Evolutionary conservation across 164 flowering plant genomes (phyloP), one percentile per base, ranked within the genome.

Genomic region (Berberis thunbergii): DNA sequence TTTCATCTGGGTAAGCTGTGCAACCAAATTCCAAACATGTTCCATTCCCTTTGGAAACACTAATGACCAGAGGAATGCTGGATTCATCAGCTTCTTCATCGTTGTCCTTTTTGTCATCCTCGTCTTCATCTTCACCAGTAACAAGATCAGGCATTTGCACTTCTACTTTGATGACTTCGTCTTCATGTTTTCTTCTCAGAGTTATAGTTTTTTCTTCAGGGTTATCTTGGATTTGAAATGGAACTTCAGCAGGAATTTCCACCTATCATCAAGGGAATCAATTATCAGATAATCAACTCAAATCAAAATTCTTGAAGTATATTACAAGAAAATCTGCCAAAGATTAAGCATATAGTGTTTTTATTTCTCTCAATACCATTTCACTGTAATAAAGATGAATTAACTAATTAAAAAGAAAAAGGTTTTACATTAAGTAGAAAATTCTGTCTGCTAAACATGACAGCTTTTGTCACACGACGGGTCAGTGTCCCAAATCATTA

Each of bases 81-180:
- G 81, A 76, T 45, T 75, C 73, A 63, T 9, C 61, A 1, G 64
- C 63, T 41, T 67, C 76, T 41, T 73, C 85, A 45, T 38, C 39
- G 11, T 75, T 75, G 53, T 64, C 81, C 49, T 75, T 72, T 2
- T 71, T 65, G 3, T 75, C 79, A 45, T 63, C 74, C 1, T 75
- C 75, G 6, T 68, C 79, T 7, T 74, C 81, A 2, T 67, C 72
- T 0, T 71, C 79, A 7, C 77, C 81, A 41, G 82, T 87, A 10
- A 83, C 83, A 68, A 86, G 82, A 74, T 74, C 74, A 54, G 96
- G 86, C 88, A 84, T 85, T 68, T 84, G 77, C 71, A 94, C 99
- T 65, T 80, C 91, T 54, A 91, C 89, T 46, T 62, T 76, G 52
- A 94, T 82, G 42, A 48, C 70, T 75, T 94, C 97, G 46, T 80